Evolutionary conservation across 805 yeast genomes (phyloP), one percentile per base, ranked within the genome.

Genomic region (Candida awuae): DNA sequence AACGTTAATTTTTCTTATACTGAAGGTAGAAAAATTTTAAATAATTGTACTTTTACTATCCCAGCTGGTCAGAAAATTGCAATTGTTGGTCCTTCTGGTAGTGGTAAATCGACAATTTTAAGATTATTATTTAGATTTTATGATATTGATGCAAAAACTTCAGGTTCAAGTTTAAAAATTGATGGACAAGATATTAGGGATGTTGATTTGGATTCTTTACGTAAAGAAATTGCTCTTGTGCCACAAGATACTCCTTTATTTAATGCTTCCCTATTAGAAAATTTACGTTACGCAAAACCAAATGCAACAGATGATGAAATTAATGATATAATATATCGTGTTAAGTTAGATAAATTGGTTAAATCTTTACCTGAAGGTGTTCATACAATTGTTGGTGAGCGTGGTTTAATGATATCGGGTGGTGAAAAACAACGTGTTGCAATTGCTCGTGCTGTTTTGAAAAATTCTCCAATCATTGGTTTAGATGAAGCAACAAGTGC

Each of bases 401-500:
- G 94, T 55, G 98, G 98, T n/a, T 71, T 92, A 72, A 92, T 92
- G 98, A 88, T 92, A 34, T 86, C 96, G 19, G 98, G 98, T n/a
- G 98, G 98, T 44, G 98, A 92, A 58, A 88, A 92, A 58, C 98
- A 92, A 62, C 67, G 98, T 46, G 67, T 92, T 31, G 97, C 98
- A 0, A 86, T 92, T 48, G 92, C 97, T 1, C 71, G 98, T 47
- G 74, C 92, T n/a, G 60, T 92, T 32, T 63, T 92, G 49, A 92
- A 92, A 59, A 70, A 76, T 46, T 77, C 97, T 0, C 90, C 92
- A 20, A 85, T 92, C 35, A 83, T 94, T 40, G 90, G 92, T 59
- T 88, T 92, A 50, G 98, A 92, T 55, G 98, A 92, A 55, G 97
- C 98, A 3, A 85, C 98, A 0, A 81, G 94, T 34, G 97, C 98